Evolutionary conservation across 73 alveolate species (phyloP).

Genomic region (Tetrahymena borealis): DNA sequence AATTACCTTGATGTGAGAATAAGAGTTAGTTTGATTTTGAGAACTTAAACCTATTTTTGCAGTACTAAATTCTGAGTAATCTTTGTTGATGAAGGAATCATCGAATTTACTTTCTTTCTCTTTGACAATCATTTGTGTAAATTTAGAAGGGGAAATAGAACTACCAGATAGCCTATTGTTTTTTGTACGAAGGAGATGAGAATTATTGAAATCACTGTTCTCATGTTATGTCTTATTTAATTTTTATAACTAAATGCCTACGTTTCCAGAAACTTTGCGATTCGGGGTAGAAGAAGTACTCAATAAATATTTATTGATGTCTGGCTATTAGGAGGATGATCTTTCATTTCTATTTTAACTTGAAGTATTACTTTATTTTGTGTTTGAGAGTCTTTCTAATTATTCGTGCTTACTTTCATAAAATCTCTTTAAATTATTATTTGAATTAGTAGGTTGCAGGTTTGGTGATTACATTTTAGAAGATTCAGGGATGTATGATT

Average conservation of each 20-base stretch:
- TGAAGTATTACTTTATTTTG: neutral
- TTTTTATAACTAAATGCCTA: neutral
- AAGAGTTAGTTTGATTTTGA: neutral
- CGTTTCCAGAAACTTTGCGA: neutral
- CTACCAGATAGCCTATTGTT: neutral
- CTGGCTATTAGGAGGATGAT: neutral
- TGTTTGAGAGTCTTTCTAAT: neutral
- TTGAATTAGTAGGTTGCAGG: neutral
- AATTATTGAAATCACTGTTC: neutral
- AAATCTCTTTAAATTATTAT: neutral
- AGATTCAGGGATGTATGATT: neutral
- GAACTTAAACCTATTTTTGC: neutral
- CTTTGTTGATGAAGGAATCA: neutral
- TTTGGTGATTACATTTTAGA: neutral
- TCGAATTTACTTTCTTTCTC: neutral
- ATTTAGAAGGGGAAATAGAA: neutral
- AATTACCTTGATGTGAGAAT: neutral
- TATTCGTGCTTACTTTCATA: neutral
- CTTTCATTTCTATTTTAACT: neutral
- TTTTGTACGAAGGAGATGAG: neutral
- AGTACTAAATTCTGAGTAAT: neutral
- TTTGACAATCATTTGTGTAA: neutral
- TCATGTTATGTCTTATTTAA: neutral
- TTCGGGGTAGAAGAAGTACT: neutral
- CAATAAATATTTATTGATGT: neutral